Evolutionary conservation across 306 rosid genomes (phyloP).

Genomic region (Sophora flavescens): DNA sequence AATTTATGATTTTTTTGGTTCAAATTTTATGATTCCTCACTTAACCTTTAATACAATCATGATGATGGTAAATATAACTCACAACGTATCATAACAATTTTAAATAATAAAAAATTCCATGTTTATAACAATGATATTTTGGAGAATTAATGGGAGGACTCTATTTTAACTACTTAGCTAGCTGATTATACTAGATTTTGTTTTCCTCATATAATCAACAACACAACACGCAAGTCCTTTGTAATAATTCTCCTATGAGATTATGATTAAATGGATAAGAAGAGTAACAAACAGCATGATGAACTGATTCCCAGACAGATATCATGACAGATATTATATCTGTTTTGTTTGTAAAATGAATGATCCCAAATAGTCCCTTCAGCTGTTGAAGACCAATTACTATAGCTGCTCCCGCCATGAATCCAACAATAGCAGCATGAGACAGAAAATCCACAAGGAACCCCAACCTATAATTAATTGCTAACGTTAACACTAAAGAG

Average conservation of each 20-base stretch:
- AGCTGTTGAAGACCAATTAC: constrained; percentile 67
- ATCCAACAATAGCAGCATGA: constrained; percentile 62
- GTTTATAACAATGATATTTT: background rate
- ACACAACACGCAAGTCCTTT: background rate
- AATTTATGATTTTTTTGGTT: background rate
- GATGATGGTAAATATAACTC: no score
- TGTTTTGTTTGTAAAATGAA: constrained; percentile 61
- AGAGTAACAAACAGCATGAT: constrained; percentile 46
- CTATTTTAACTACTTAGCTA: background rate
- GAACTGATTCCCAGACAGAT: constrained; percentile 52
- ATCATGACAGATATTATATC: constrained; percentile 59
- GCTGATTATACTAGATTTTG: background rate
- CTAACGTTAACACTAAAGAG: background rate
- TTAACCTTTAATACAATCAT: no score
- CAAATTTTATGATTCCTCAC: background rate
- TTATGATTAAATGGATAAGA: background rate
- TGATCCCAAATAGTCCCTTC: constrained; percentile 62
- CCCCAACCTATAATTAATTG: constrained; percentile 56
- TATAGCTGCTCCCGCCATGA: constrained; percentile 64
- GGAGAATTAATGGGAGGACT: background rate
- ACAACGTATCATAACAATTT: no score
- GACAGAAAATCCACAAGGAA: constrained; percentile 61
- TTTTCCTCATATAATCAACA: background rate
- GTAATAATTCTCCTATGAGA: background rate
- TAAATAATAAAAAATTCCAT: no score